phyloP scores from a whole-genome alignment of 208 protist species.

The Trypanosoma theileri region DNA sequence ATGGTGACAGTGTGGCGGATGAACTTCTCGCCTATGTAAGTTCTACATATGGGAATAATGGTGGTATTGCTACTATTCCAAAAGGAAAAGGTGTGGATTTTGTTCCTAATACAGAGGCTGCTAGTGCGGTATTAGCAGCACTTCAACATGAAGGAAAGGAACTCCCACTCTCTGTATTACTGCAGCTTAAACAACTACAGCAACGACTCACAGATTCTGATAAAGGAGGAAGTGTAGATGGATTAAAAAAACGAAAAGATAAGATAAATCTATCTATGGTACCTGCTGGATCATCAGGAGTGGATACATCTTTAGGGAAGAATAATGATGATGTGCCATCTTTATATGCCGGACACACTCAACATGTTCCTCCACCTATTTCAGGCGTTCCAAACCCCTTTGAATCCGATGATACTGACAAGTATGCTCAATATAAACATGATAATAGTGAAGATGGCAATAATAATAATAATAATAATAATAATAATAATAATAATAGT shows the following conservation, averaged over 20 bases:
- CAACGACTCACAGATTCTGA: conserved; percentile 17
- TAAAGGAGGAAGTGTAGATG: neutral
- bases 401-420: conserved; percentile 12
- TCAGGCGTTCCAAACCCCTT: conserved; percentile 44
- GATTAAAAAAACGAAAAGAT: neutral
- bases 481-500: neutral
- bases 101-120: conserved; percentile 37
- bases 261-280: conserved; percentile 9
- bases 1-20: conserved; percentile 65
- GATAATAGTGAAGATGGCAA: neutral
- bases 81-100: conserved; percentile 47
- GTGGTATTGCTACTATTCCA: conserved; percentile 44
- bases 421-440: neutral
- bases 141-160: conserved; percentile 54
- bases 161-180: conserved; percentile 50
- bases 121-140: conserved; percentile 34
- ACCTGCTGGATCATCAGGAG: conserved; percentile 16
- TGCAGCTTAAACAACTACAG: conserved; percentile 58
- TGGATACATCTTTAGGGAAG: neutral
- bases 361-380: conserved; percentile 35
- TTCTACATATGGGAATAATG: conserved; percentile 29
- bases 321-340: neutral
- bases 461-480: neutral
- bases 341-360: neutral
- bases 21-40: conserved; percentile 54